phyloP scores from a whole-genome alignment of 495 filamentous ascomycete genomes.

The Penicillium turbatum region DNA sequence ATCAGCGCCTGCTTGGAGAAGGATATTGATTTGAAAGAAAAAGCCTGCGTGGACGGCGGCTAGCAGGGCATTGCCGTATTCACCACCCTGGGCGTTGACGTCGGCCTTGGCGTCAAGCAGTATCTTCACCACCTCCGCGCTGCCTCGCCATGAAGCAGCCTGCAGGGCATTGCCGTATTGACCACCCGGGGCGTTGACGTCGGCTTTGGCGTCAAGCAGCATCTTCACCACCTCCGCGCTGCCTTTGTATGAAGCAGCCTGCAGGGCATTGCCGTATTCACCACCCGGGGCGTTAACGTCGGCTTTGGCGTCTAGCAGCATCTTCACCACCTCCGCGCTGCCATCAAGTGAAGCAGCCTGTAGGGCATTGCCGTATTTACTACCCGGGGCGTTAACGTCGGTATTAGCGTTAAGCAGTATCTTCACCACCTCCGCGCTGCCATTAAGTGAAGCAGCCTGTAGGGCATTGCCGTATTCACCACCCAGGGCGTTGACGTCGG shows the following conservation, averaged over 20 bases:
- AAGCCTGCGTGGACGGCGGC: background rate
- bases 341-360: too few relatives aligned
- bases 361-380: too few relatives aligned
- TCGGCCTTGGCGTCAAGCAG: background rate
- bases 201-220: background rate
- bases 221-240: background rate
- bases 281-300: background rate
- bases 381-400: too few relatives aligned
- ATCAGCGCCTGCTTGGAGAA: conserved; percentile 8
- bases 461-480: too few relatives aligned
- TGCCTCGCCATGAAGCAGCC: background rate
- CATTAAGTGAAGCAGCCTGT: too few relatives aligned
- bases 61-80: background rate
- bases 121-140: background rate
- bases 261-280: background rate
- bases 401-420: too few relatives aligned
- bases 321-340: background rate
- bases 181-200: background rate
- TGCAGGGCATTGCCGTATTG: background rate
- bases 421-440: too few relatives aligned
- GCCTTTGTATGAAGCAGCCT: background rate
- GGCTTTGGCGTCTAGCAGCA: background rate
- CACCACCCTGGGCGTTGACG: conserved; percentile 1
- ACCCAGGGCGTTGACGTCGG: too few relatives aligned
- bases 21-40: background rate